These are phyloP conservation scores for Stagonosporopsis rhizophila DNA, from an alignment of 2,329 filamentous ascomycete species.

Conservation along the genomic window DNA sequence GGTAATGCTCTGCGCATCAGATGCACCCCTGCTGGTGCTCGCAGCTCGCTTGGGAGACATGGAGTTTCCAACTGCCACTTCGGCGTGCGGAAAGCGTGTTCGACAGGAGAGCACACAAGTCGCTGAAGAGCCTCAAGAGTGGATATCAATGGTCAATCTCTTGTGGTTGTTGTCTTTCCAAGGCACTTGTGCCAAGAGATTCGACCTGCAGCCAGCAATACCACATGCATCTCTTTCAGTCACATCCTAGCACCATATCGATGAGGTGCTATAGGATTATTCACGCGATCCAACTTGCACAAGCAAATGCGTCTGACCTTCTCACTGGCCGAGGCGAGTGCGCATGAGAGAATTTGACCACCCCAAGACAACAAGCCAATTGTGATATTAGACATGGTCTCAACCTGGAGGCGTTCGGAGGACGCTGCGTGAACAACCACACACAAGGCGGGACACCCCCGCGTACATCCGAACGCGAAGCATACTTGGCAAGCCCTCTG, in stretches of 20 bases:
- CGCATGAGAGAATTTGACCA: not conserved
- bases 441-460: not conserved
- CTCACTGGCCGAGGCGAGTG: not conserved
- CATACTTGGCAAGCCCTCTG: constrained; percentile 1
- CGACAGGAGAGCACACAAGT: not conserved
- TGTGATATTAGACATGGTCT: not conserved
- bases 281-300: not conserved
- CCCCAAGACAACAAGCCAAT: not conserved
- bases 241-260: not conserved
- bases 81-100: not conserved
- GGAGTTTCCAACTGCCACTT: not conserved
- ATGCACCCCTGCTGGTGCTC: not conserved
- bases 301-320: not conserved
- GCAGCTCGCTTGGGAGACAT: not conserved
- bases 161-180: not conserved
- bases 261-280: not conserved
- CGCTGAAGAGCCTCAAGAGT: not conserved
- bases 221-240: not conserved
- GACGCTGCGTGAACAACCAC: constrained; percentile 1
- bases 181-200: not conserved
- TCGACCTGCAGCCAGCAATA: not conserved
- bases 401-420: not conserved
- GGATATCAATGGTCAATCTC: not conserved
- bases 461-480: constrained; percentile 6
- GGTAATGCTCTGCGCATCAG: not conserved